Base-by-base conservation (phyloP, 768 basidiomycete genomes). In the Leccinum fibrillosum region DNA sequence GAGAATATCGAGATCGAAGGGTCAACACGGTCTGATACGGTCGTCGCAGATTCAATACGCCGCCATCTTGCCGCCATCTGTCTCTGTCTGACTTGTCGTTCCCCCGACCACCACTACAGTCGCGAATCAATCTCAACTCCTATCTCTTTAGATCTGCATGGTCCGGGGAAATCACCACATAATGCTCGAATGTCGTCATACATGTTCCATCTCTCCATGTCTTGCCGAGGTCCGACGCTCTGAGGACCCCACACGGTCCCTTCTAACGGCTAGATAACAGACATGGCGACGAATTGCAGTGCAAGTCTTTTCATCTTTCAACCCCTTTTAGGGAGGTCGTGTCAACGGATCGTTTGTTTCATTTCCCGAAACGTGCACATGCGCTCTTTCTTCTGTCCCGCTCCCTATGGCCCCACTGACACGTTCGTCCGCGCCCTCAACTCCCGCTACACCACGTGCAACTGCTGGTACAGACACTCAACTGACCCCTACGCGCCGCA, bases 401-500 rank as follows among this genome's bases (percentile, higher is more conserved):
- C 2, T 49, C 9, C 51, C 32, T 53, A 32, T 74, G 72, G 7
- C 67, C 1, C 69, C 71, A 56, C 2, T 11, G 8, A 72, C 69
- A 23, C 71, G 72, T 30, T 72, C 69, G n/a, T 64, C 69, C 9
- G 62, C 72, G 17, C 64, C 69, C 12, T 69, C 73, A 0, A 75
- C 74, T 0, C 69, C 72, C 10, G 59, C 60, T n/a, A 70, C 52
- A 45, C 50, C 53, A 49, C 63, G 67, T 50, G 54, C 55, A 28
- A 63, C 55, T 26, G 49, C 57, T 9, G 52, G 39, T 23, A 49
- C 62, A 6, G 49, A 49, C 23, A 50, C 55, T 32, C 55, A 48
- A 21, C 25, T 49, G 17, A 69, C 75, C n/a, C 70, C 75, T 3
- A 67, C 82, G 5, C 82, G 83, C 45, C 85, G 84, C 53, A 64